Evolutionary conservation across 2,329 filamentous ascomycete species (phyloP).

Genomic region (Botrytis sinoallii): DNA sequence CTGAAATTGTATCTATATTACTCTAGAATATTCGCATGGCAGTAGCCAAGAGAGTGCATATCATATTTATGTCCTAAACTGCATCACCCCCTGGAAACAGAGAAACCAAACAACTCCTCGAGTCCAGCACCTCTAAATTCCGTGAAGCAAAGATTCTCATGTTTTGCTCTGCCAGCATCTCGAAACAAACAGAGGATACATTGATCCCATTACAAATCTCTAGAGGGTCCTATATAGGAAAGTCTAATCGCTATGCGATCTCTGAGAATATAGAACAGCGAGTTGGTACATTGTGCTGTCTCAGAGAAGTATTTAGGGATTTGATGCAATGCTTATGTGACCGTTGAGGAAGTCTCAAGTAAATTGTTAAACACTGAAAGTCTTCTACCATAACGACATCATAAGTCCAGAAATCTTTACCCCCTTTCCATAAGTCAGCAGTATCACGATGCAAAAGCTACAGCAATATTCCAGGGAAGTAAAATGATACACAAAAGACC

Average conservation of each 20-base stretch:
- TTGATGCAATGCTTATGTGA: no score
- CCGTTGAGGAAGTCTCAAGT: no score
- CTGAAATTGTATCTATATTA: neutral
- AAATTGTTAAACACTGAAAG: no score
- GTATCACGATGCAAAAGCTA: neutral
- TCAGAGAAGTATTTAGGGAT: no score
- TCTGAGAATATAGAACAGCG: no score
- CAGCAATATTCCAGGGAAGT: neutral
- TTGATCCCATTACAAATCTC: no score
- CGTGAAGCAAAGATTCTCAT: neutral
- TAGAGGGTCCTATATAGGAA: no score
- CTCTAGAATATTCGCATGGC: neutral
- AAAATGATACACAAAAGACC: neutral
- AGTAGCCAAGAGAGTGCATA: neutral
- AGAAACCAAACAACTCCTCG: neutral
- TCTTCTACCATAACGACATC: no score
- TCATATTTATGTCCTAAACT: neutral
- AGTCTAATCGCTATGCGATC: no score
- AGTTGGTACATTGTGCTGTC: no score
- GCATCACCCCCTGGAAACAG: neutral
- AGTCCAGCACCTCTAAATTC: neutral
- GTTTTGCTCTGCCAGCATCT: neutral
- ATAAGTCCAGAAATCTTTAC: neutral
- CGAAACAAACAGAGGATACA: neutral
- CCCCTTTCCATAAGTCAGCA: neutral